Conservation (phyloP, 441 rosid species). For the Francoa sonchifolia region DNA sequence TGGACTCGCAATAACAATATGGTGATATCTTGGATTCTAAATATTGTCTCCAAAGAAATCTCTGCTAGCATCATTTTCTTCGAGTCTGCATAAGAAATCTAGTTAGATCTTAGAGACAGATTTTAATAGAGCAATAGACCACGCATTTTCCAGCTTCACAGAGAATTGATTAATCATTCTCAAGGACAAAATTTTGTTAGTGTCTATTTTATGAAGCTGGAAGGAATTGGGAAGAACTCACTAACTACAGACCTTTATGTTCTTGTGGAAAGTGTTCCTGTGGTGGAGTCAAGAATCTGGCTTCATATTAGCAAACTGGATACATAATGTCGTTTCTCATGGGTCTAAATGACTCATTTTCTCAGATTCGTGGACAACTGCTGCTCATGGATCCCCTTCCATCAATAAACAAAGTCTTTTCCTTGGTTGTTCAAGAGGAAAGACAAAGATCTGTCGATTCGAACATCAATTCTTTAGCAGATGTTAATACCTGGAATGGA, state of each 20-base stretch:
- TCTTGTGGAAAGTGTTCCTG: no score
- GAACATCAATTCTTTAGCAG: neutral
- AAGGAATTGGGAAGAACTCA: no score
- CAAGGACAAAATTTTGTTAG: neutral
- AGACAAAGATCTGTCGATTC: neutral
- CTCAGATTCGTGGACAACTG: neutral
- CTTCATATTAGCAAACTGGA: no score
- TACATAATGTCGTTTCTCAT: no score
- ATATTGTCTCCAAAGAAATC: neutral
- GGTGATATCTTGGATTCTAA: neutral
- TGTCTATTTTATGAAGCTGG: neutral
- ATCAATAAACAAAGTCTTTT: neutral
- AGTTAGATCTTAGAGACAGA: no score
- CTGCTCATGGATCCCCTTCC: neutral
- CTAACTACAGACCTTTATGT: no score
- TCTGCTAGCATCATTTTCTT: neutral
- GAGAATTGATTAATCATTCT: no score
- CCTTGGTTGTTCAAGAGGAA: neutral
- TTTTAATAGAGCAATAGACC: no score
- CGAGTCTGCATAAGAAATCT: neutral
- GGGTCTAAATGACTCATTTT: neutral
- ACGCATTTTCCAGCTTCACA: no score
- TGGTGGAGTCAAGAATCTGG: no score
- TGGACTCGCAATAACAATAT: neutral
- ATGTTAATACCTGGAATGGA: no score